These are phyloP conservation scores for Cystobasidium ongulense DNA, from an alignment of 768 basidiomycete species.

Conservation along the genomic window DNA sequence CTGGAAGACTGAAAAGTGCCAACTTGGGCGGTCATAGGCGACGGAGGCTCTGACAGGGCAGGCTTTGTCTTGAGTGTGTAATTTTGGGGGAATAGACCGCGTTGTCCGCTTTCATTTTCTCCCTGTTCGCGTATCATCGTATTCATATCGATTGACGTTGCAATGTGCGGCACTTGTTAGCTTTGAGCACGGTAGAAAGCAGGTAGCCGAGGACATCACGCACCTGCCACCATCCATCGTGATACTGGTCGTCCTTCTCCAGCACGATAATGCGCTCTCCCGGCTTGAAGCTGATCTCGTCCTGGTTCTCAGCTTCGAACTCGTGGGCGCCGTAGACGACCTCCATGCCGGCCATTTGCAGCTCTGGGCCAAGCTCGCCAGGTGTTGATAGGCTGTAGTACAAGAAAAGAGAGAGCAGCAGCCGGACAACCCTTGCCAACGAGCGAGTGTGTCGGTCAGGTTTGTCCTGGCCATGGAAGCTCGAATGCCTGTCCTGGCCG, in stretches of 20 bases:
- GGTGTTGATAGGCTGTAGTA: not conserved
- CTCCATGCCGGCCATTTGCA: slow-evolving; percentile 45
- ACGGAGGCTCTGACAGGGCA: slow-evolving; percentile 28
- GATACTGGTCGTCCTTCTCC: slow-evolving; percentile 85
- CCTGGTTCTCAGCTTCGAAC: slow-evolving; percentile 84
- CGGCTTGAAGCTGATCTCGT: slow-evolving; percentile 75
- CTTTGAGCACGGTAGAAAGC: not conserved
- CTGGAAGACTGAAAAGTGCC: not conserved
- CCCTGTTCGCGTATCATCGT: slow-evolving; percentile 64
- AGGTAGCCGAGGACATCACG: slow-evolving; percentile 5
- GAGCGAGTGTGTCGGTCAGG: too few relatives aligned
- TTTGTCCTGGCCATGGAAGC: too few relatives aligned
- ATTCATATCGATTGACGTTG: not conserved
- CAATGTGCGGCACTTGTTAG: not conserved
- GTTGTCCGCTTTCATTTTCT: slow-evolving; percentile 66
- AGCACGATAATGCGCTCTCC: slow-evolving; percentile 82
- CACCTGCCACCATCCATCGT: slow-evolving; percentile 92
- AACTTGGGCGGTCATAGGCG: not conserved
- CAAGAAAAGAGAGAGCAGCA: not conserved
- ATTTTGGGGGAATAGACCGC: slow-evolving; percentile 83
- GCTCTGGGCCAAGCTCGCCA: not conserved
- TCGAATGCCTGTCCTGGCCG: too few relatives aligned
- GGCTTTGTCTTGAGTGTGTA: slow-evolving; percentile 66
- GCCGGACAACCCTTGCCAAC: too few relatives aligned
- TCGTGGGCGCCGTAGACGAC: slow-evolving; percentile 83